Conservation (phyloP, 2,329 filamentous ascomycete genomes). For the Aureobasidium sp. region DNA sequence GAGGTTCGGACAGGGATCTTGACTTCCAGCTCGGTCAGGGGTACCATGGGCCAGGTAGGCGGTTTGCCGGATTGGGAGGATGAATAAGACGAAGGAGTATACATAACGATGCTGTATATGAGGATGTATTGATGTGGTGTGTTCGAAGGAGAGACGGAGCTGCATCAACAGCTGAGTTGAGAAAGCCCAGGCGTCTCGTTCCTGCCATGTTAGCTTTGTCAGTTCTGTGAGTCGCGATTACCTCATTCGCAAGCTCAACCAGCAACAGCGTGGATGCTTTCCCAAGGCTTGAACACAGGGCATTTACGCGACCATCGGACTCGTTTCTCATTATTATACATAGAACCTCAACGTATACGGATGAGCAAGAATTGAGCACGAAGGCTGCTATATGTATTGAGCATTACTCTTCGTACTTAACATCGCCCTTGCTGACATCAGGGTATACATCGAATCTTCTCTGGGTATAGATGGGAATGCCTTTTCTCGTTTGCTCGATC, state of each 20-base stretch:
- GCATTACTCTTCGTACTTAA: slow-evolving; percentile 25
- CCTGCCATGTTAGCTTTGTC: not conserved
- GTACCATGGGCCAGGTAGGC: slow-evolving; percentile 6
- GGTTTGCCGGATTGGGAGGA: slow-evolving; percentile 13
- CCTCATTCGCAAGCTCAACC: not conserved
- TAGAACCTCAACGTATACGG: not conserved
- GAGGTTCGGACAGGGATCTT: slow-evolving; percentile 1
- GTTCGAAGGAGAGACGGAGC: not conserved
- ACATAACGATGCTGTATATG: not conserved
- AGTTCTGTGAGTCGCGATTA: not conserved
- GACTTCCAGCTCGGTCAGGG: not conserved
- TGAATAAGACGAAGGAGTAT: slow-evolving; percentile 1
- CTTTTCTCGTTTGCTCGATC: slow-evolving; percentile 68
- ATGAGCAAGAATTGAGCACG: too few species aligned
- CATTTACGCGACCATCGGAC: too few species aligned
- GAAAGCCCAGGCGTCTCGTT: not conserved
- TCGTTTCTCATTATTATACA: too few species aligned
- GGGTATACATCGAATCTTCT: slow-evolving; percentile 92
- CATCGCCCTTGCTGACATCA: slow-evolving; percentile 62
- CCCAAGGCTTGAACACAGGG: not conserved
- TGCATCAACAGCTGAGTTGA: too few species aligned
- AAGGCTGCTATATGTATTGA: too few species aligned
- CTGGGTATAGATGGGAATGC: slow-evolving; percentile 78
- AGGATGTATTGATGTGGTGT: not conserved
- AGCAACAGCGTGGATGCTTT: too few species aligned